Conservation (phyloP, 805 yeast species). For the Cyberlindnera misumaiensis region DNA sequence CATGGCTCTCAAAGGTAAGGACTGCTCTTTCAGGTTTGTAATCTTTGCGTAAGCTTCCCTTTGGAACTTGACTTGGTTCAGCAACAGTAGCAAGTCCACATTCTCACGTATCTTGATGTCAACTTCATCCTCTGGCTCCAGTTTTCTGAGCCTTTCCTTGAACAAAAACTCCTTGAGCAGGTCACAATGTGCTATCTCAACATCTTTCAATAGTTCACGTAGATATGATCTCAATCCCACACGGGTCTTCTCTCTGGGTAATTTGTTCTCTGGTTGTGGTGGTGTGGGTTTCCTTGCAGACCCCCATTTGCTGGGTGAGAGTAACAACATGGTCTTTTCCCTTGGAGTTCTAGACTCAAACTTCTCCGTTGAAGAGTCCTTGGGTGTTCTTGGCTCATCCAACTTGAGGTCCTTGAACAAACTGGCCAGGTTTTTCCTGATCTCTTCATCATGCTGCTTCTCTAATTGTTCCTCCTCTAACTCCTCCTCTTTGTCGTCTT, state of each 20-base stretch:
- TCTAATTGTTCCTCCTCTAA: constrained; percentile 13
- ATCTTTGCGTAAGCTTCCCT: constrained; percentile 57
- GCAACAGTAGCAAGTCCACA: constrained; percentile 54
- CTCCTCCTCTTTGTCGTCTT: constrained; percentile 15
- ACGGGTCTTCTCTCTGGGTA: constrained; percentile 72
- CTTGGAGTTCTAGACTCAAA: constrained; percentile 3
- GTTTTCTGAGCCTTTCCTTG: constrained; percentile 28
- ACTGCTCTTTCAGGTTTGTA: constrained; percentile 43
- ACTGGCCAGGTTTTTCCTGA: constrained; percentile 13
- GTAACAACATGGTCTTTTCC: constrained; percentile 2
- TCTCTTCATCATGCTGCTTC: constrained; percentile 13
- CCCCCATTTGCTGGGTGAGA: constrained; percentile 3
- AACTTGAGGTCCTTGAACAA: constrained; percentile 15
- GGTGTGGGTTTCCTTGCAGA: background rate
- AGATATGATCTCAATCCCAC: constrained; percentile 73
- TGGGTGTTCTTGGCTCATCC: constrained; percentile 4
- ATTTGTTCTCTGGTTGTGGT: constrained; percentile 17
- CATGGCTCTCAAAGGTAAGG: constrained; percentile 52
- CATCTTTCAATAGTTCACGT: constrained; percentile 41
- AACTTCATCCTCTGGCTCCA: constrained; percentile 35
- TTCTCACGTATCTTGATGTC: constrained; percentile 56
- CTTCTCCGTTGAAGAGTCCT: background rate
- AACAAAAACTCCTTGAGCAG: constrained; percentile 49
- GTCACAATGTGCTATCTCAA: constrained; percentile 48
- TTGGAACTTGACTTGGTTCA: constrained; percentile 68